A percentile compares a stretch with the other conserved stretches of the same genome.
These are phyloP conservation scores for Macrophomina phaseolina DNA, from an alignment of 2,329 filamentous ascomycete species.

Conservation along the genomic window DNA sequence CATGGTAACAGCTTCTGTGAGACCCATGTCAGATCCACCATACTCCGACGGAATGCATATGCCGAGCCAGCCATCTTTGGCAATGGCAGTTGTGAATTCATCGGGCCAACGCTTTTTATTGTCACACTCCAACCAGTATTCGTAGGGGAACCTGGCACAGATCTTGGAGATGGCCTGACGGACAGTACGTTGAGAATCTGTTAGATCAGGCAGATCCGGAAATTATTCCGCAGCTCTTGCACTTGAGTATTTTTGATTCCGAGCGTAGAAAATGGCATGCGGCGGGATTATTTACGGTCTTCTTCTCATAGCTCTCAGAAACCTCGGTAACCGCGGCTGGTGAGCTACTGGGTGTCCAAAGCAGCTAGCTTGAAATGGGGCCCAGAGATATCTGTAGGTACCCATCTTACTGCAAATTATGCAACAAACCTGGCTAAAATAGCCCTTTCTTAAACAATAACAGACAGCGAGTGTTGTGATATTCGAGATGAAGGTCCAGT, in stretches of 20 bases:
- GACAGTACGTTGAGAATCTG: conserved; percentile 73
- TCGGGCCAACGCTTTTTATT: conserved; percentile 72
- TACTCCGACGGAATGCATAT: conserved; percentile 77
- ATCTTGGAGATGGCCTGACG: conserved; percentile 72
- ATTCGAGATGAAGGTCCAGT: neutral
- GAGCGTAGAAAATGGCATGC: neutral
- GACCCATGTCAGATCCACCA: conserved; percentile 76
- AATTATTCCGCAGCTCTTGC: conserved; percentile 17
- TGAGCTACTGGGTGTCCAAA: neutral
- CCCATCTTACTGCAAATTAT: neutral
- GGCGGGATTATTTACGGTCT: neutral
- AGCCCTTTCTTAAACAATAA: neutral
- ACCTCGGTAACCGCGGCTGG: neutral
- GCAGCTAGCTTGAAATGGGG: neutral
- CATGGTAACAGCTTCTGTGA: conserved; percentile 86
- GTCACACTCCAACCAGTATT: conserved; percentile 79
- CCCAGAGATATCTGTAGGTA: neutral
- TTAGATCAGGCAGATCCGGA: conserved; percentile 53
- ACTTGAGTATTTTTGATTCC: neutral
- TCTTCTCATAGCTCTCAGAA: neutral
- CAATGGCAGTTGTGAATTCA: conserved; percentile 76
- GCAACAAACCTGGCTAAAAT: neutral
- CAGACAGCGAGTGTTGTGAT: neutral
- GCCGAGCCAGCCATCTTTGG: conserved; percentile 79
- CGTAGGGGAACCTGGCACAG: conserved; percentile 72